A percentile compares a stretch with the other conserved stretches of the same genome.
These are phyloP conservation scores for Dipteronia dyeriana DNA, from an alignment of 345 rosid genomes.

Conservation along the genomic window DNA sequence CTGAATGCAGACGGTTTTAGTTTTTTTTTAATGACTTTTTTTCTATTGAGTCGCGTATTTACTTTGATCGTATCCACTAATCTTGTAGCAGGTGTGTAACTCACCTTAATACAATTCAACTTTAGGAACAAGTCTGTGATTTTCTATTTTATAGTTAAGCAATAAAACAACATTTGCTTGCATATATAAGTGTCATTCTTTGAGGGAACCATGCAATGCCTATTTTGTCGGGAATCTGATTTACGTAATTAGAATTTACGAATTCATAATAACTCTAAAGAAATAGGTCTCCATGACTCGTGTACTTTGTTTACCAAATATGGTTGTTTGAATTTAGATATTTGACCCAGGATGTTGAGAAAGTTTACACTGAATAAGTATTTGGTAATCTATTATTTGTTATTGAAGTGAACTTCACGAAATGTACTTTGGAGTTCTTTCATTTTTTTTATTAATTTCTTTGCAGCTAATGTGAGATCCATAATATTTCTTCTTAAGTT, in stretches of 20 bases:
- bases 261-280: background rate
- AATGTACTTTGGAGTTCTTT: constrained; percentile 15
- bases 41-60: background rate
- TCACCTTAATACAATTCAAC: no score
- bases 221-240: background rate
- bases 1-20: background rate
- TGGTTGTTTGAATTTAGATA: no score
- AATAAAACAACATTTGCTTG: background rate
- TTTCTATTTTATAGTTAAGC: background rate
- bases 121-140: background rate
- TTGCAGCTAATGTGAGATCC: background rate
- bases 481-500: constrained; percentile 12
- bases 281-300: background rate
- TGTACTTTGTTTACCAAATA: background rate
- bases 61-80: no score
- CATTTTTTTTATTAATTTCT: background rate
- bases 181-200: background rate
- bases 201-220: background rate
- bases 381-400: background rate
- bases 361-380: background rate
- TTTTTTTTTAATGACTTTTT: no score
- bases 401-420: background rate
- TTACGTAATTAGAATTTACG: background rate
- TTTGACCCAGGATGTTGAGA: no score
- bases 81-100: no score